A percentile compares a stretch with the other conserved stretches of the same genome.
Evolutionary conservation across 139 green algal species (phyloP).

Genomic region (Monoraphidium neglectum): DNA sequence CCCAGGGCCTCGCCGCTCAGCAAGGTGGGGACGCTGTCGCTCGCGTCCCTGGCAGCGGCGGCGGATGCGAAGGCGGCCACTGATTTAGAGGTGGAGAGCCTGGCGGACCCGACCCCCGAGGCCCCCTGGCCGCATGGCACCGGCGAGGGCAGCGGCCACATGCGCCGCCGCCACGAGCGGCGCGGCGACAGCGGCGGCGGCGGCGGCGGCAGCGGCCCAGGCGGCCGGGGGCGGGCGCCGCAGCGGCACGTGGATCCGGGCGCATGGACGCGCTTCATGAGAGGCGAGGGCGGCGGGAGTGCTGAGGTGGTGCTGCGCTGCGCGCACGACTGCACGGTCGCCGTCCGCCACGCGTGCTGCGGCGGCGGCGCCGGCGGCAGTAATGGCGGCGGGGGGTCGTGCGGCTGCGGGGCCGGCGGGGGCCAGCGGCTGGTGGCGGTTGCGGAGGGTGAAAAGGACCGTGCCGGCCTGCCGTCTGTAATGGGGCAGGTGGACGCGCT

Average conservation of each 20-base stretch:
- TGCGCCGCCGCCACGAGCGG: no score
- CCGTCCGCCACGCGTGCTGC: constrained; percentile 1
- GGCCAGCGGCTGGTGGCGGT: constrained; percentile 13
- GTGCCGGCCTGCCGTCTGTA: background rate
- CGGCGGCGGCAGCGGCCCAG: background rate
- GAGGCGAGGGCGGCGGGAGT: background rate
- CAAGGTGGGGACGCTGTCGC: constrained; percentile 24
- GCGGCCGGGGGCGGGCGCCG: no score
- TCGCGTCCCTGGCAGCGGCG: constrained; percentile 1
- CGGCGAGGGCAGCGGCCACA: no score
- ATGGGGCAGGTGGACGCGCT: constrained; percentile 15
- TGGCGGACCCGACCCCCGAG: constrained; percentile 7
- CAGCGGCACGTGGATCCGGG: background rate
- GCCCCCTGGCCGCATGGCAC: background rate
- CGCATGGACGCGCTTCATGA: constrained; percentile 13
- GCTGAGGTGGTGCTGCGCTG: constrained; percentile 13
- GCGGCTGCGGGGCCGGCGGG: background rate
- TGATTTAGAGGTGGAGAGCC: background rate
- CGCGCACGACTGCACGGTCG: constrained; percentile 5
- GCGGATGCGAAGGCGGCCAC: background rate
- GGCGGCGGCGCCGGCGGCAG: no score
- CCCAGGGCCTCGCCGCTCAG: constrained; percentile 8
- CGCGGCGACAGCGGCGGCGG: background rate
- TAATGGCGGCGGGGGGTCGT: no score
- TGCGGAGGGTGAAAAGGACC: constrained; percentile 21